These are phyloP conservation scores for Cylindrodendrum hubeiense DNA, from an alignment of 2,329 filamentous ascomycete species.

Conservation along the genomic window DNA sequence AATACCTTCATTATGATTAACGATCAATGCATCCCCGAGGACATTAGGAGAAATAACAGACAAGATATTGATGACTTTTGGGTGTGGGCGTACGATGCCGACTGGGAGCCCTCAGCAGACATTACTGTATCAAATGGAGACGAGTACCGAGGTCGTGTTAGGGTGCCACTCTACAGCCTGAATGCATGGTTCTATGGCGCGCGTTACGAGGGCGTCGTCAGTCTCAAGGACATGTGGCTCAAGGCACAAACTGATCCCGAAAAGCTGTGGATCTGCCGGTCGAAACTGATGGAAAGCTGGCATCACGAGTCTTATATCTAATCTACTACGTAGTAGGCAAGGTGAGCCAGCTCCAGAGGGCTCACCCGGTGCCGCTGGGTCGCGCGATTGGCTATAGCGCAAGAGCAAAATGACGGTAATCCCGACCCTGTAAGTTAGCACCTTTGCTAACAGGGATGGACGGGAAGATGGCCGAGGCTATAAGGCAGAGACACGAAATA, in stretches of 20 bases:
- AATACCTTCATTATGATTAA: constrained; percentile 32
- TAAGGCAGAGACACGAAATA: constrained; percentile 13
- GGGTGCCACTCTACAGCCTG: constrained; percentile 18
- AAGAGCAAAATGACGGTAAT: too few species aligned
- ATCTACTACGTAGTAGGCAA: too few species aligned
- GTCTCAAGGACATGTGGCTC: constrained; percentile 34
- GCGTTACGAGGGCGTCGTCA: constrained; percentile 32
- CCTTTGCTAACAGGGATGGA: too few species aligned
- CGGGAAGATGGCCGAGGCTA: neutral
- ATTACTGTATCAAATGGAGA: constrained; percentile 10
- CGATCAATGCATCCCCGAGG: neutral
- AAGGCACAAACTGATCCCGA: constrained; percentile 33
- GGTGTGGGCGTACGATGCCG: constrained; percentile 39
- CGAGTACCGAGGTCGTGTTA: constrained; percentile 31
- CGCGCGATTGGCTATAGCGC: too few species aligned
- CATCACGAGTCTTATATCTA: constrained; percentile 34
- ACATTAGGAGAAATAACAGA: neutral
- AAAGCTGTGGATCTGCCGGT: constrained; percentile 30
- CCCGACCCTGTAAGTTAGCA: too few species aligned
- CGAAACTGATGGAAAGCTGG: constrained; percentile 28
- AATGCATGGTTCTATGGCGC: constrained; percentile 38
- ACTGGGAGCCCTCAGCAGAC: constrained; percentile 30
- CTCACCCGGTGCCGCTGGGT: too few species aligned
- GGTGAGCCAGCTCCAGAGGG: too few species aligned
- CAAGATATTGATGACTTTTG: constrained; percentile 17